Conservation (phyloP, 2,329 filamentous ascomycete genomes). For the Biscogniauxia mediterranea region DNA sequence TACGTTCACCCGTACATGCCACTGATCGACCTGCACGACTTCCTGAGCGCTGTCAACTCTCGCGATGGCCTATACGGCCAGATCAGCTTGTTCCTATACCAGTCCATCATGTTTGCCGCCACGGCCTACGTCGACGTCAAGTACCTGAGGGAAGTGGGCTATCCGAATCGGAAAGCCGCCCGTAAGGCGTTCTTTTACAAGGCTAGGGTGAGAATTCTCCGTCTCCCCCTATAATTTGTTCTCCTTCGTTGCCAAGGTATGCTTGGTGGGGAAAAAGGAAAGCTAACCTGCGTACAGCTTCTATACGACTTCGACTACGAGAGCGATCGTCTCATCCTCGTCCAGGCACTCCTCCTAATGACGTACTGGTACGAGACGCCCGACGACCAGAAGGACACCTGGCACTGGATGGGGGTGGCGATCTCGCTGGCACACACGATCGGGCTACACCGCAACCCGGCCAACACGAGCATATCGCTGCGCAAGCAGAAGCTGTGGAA, state of each 20-base stretch:
- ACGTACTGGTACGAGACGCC: conserved; percentile 98
- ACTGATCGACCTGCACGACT: conserved; percentile 67
- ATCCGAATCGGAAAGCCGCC: conserved; percentile 73
- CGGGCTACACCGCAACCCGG: conserved; percentile 82
- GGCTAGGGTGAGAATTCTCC: conserved; percentile 63
- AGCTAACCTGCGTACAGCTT: conserved; percentile 47
- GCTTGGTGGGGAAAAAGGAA: neutral
- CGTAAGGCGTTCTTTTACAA: conserved; percentile 87
- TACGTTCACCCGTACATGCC: conserved; percentile 96
- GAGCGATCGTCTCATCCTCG: conserved; percentile 80
- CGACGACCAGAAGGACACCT: conserved; percentile 95
- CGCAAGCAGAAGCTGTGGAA: conserved; percentile 84
- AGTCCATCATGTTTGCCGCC: conserved; percentile 92
- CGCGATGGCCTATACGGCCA: conserved; percentile 68
- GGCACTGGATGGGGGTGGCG: conserved; percentile 98
- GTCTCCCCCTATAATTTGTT: neutral
- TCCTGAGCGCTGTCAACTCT: conserved; percentile 59
- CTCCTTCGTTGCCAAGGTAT: conserved; percentile 2
- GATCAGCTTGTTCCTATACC: conserved; percentile 84
- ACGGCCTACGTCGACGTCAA: conserved; percentile 85
- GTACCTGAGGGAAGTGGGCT: conserved; percentile 73
- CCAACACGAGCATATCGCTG: conserved; percentile 69
- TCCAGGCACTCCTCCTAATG: conserved; percentile 87
- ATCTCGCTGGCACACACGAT: conserved; percentile 92
- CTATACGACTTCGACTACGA: conserved; percentile 97